Evolutionary conservation across 768 basidiomycete genomes (phyloP).

Genomic region (Lenzites betulinus): DNA sequence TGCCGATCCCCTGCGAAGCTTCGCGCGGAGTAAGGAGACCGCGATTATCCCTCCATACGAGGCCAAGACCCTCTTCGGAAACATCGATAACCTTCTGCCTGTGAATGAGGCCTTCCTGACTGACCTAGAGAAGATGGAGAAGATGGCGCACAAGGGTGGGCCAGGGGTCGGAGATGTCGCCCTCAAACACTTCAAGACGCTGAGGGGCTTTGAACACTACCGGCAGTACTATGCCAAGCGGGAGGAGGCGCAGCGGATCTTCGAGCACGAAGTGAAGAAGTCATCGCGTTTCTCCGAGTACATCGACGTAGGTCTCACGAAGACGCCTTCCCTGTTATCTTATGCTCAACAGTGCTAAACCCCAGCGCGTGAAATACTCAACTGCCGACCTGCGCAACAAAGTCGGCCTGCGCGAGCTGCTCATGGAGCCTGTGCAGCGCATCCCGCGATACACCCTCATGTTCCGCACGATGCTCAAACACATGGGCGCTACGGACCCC

Average conservation of each 20-base stretch:
- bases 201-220: slow-evolving; percentile 88
- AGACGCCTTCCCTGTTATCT: not conserved
- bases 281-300: slow-evolving; percentile 82
- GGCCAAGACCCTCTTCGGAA: slow-evolving; percentile 91
- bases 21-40: slow-evolving; percentile 81
- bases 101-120: slow-evolving; percentile 87
- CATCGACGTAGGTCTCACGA: slow-evolving; percentile 68
- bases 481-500: slow-evolving; percentile 77
- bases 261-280: slow-evolving; percentile 79
- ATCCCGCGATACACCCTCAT: slow-evolving; percentile 94
- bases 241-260: slow-evolving; percentile 88
- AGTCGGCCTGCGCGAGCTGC: slow-evolving; percentile 84
- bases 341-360: slow-evolving; percentile 6
- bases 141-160: slow-evolving; percentile 52
- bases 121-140: slow-evolving; percentile 76
- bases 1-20: slow-evolving; percentile 87
- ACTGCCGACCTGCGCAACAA: slow-evolving; percentile 74
- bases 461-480: slow-evolving; percentile 90
- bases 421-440: slow-evolving; percentile 96
- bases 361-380: slow-evolving; percentile 85
- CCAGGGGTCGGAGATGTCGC: slow-evolving; percentile 81
- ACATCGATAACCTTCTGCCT: slow-evolving; percentile 85
- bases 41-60: slow-evolving; percentile 89
- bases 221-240: slow-evolving; percentile 89
- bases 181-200: slow-evolving; percentile 81